phyloP scores from a whole-genome alignment of 495 filamentous ascomycete genomes.

The Cladorrhinum samala region DNA sequence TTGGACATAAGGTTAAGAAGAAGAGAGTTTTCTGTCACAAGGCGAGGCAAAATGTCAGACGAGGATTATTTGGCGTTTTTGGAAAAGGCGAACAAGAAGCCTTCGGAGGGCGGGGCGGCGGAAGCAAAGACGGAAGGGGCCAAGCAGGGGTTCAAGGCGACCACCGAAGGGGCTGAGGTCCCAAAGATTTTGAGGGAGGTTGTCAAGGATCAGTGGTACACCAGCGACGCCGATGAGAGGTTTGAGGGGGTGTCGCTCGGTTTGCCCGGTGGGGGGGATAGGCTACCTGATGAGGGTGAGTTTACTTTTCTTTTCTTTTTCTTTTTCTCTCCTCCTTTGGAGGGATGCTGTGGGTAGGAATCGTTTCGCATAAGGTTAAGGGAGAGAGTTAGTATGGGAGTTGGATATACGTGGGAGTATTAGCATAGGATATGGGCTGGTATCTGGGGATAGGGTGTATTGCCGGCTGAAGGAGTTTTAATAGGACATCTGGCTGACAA shows the following conservation, averaged over 20 bases:
- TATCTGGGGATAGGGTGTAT: no score
- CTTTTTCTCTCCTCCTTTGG: conserved; percentile 17
- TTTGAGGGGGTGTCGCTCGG: conserved; percentile 67
- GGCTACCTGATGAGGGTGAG: conserved; percentile 58
- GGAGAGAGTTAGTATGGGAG: no score
- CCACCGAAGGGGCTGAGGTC: conserved; percentile 45
- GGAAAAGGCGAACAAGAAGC: conserved; percentile 74
- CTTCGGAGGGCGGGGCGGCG: conserved; percentile 37
- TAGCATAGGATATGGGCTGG: no score
- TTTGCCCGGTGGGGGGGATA: conserved; percentile 49
- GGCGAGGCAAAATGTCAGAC: conserved; percentile 58
- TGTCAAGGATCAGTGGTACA: conserved; percentile 57
- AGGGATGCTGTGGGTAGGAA: no score
- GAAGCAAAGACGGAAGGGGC: not conserved
- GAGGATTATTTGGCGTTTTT: conserved; percentile 75
- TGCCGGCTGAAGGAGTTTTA: no score
- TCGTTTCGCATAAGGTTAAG: no score
- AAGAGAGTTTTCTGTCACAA: not conserved
- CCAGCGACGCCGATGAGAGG: conserved; percentile 77
- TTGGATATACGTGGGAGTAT: no score
- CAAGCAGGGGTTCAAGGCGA: conserved; percentile 39
- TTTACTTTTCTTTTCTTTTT: conserved; percentile 13
- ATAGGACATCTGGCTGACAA: no score
- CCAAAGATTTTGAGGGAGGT: conserved; percentile 50
- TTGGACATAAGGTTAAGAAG: no score